Conservation (phyloP, 2,329 filamentous ascomycete species). For the Aspergillus novofumigatus region DNA sequence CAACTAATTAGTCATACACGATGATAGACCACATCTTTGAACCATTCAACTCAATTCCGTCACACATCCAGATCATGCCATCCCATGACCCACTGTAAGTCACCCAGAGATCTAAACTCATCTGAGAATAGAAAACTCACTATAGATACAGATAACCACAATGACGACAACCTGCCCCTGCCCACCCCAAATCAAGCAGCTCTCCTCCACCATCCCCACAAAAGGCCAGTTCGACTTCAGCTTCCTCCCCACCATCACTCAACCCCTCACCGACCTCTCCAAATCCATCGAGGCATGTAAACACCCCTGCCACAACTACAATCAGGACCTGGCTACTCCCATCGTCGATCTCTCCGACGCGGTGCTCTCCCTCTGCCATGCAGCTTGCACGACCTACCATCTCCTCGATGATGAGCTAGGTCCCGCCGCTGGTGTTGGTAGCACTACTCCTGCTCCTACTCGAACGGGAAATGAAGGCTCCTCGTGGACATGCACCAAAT, state of each 20-base stretch:
- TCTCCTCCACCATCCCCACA: background rate
- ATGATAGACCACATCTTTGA: too few species aligned
- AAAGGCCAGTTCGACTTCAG: background rate
- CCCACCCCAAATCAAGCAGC: background rate
- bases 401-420: background rate
- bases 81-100: too few species aligned
- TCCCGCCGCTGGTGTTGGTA: background rate
- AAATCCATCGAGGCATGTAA: background rate
- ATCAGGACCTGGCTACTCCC: background rate
- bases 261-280: conserved; percentile 1
- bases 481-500: background rate
- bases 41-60: too few species aligned
- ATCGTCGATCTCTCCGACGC: background rate
- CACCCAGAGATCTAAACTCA: too few species aligned
- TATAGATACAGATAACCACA: background rate
- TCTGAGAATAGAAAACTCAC: too few species aligned
- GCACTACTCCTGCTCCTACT: too few species aligned
- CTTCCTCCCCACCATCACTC: conserved; percentile 1
- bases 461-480: background rate
- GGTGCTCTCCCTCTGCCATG: conserved; percentile 1
- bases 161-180: background rate
- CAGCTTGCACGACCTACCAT: background rate
- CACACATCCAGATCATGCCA: too few species aligned
- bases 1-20: too few species aligned
- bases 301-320: background rate